Base-by-base conservation (phyloP, 2,329 filamentous ascomycete genomes). In the Chaetomiaceae sp. region DNA sequence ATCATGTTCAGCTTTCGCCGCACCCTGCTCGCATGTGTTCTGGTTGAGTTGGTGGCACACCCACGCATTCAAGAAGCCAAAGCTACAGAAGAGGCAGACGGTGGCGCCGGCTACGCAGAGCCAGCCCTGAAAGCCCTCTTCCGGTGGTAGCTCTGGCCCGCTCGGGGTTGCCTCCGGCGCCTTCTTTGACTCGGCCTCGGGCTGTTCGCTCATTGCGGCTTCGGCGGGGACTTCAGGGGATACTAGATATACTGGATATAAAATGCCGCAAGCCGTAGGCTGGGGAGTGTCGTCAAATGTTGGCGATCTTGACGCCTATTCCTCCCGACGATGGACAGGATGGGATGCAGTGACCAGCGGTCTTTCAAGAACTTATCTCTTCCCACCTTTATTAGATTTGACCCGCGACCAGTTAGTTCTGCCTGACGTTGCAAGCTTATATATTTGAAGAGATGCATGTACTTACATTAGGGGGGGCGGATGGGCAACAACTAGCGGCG, bases 371-470 rank as follows among this genome's bases (percentile, higher is more conserved):
- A n/a, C n/a, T n/a, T n/a, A n/a, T n/a, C n/a, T n/a, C n/a, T n/a
- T n/a, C n/a, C 35, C 20, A 38, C 18, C 35, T 38, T 38, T 38
- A 38, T 38, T 24, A 19, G 35, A 38, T 38, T 22, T 22, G 35
- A 12, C 35, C 35, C 19, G 35, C n/a, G 15, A 19, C 35, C 35
- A 26, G 10, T 19, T 19, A 18, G 14, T 38, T 4, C 14, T 26
- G 35, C 11, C n/a, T 12, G 35, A 12, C 35, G 24, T 24, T 24
- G 11, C 18, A 38, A 24, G 10, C 8, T 38, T 18, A n/a, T 38
- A 24, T 24, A 9, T 24, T 24, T 24, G 35, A 19, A 22, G 35
- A 38, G 14, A 24, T 38, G 35, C 35, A 22, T 26, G 14, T 19
- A 38, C 12, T 19, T 38, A 5, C 35, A 24, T 24, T 12, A 24